These are phyloP conservation scores for Poterioochromonas sp. DNA, from an alignment of 352 stramenopile species.

Conservation along the genomic window DNA sequence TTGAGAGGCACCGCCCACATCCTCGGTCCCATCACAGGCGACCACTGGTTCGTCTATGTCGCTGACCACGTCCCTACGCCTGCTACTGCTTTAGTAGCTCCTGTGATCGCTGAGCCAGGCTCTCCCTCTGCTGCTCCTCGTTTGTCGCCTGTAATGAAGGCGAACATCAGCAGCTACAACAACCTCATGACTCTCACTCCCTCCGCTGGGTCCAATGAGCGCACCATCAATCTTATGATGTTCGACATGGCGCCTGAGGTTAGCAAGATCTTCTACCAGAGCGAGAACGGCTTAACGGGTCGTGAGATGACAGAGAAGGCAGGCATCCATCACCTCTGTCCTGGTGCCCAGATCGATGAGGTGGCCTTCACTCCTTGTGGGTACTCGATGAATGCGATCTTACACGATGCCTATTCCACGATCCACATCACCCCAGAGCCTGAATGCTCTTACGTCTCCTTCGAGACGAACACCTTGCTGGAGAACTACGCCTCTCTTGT, in stretches of 20 bases:
- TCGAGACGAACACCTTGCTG: constrained; percentile 91
- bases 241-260: constrained; percentile 73
- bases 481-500: constrained; percentile 53
- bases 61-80: constrained; percentile 69
- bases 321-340: constrained; percentile 86
- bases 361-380: constrained; percentile 97
- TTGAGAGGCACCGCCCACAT: constrained; percentile 57
- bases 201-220: background rate
- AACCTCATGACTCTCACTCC: background rate
- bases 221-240: constrained; percentile 85
- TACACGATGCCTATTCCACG: constrained; percentile 95
- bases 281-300: constrained; percentile 45
- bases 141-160: background rate
- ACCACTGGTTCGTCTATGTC: constrained; percentile 99
- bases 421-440: constrained; percentile 96
- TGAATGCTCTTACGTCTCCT: constrained; percentile 90
- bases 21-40: constrained; percentile 83
- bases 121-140: background rate
- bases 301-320: constrained; percentile 80
- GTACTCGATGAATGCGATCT: constrained; percentile 96
- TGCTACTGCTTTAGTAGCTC: constrained; percentile 10
- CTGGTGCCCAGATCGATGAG: constrained; percentile 86
- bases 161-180: background rate
- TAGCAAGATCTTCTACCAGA: constrained; percentile 59
- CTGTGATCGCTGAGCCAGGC: background rate